phyloP scores from a whole-genome alignment of 176 grass and related monocot genomes.

The Thinopyrum elongatum region DNA sequence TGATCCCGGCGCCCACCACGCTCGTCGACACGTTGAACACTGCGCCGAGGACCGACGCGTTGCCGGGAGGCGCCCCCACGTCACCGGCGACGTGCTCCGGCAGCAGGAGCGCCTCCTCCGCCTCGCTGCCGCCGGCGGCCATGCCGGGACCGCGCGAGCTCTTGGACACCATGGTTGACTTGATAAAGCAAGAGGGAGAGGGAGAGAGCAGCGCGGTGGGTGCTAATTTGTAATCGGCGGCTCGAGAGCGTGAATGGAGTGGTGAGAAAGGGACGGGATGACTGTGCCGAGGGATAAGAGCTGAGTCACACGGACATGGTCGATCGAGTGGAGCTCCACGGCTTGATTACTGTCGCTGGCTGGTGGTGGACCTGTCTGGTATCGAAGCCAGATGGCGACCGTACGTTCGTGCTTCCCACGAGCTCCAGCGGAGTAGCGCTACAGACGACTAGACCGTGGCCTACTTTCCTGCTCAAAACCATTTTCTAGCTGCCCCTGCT shows the following conservation, averaged over 20 bases:
- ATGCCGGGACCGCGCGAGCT: neutral
- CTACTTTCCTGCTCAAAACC: neutral
- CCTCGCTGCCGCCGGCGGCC: neutral
- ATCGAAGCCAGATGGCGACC: neutral
- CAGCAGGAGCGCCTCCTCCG: neutral
- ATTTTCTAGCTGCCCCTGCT: neutral
- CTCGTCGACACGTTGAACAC: conserved; percentile 88
- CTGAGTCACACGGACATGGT: conserved; percentile 21
- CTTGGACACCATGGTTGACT: conserved; percentile 28
- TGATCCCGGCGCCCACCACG: conserved; percentile 89
- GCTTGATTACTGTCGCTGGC: neutral
- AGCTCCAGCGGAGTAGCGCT: neutral
- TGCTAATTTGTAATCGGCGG: conserved; percentile 23
- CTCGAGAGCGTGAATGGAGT: conserved; percentile 20
- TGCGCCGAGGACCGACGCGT: conserved; percentile 53
- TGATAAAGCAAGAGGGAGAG: neutral
- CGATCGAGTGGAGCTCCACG: neutral
- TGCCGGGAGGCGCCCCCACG: neutral
- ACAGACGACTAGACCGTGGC: no score
- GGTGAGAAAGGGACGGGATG: conserved; percentile 8
- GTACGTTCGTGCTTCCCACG: neutral
- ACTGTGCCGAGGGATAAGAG: conserved; percentile 37
- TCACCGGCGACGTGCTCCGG: neutral
- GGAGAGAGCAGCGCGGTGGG: neutral
- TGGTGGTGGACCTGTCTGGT: neutral